Percentiles rank a stretch among this genome's conserved stretches.
Evolutionary conservation across 1,139 yeast genomes (phyloP).

Genomic region (Suhomyces bokatorum): DNA sequence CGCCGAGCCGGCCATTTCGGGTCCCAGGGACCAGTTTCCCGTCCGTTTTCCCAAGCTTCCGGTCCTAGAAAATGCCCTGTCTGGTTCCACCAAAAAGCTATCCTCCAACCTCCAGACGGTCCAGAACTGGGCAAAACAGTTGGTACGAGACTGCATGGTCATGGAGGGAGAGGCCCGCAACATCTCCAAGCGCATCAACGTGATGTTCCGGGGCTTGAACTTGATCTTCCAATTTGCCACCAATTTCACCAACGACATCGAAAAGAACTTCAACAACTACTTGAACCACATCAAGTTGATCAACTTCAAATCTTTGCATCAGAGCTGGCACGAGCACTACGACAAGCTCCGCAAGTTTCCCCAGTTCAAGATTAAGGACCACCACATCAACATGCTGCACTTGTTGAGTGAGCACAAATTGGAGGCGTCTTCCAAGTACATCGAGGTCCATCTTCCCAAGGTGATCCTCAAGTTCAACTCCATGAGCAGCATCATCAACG

Average conservation of each 20-base stretch:
- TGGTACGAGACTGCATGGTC: slow-evolving; percentile 22
- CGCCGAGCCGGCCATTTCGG: slow-evolving; percentile 4
- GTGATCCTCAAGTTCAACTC: slow-evolving; percentile 41
- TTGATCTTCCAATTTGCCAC: slow-evolving; percentile 61
- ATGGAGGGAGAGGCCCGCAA: slow-evolving; percentile 24
- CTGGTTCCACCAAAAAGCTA: slow-evolving; percentile 17
- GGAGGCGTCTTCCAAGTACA: slow-evolving; percentile 24
- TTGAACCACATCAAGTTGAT: slow-evolving; percentile 49
- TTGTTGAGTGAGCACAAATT: slow-evolving; percentile 30
- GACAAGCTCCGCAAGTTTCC: slow-evolving; percentile 41
- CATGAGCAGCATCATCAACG: slow-evolving; percentile 33
- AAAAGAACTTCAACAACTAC: slow-evolving; percentile 52
- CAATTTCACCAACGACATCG: slow-evolving; percentile 50
- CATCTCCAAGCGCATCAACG: slow-evolving; percentile 33
- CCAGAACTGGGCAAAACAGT: slow-evolving; percentile 31
- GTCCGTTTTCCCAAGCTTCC: slow-evolving; percentile 14
- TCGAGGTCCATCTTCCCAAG: slow-evolving; percentile 31
- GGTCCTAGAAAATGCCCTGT: not conserved
- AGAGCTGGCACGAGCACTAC: slow-evolving; percentile 51
- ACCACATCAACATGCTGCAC: slow-evolving; percentile 22
- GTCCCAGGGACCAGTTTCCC: slow-evolving; percentile 1
- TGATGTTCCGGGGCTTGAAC: slow-evolving; percentile 52
- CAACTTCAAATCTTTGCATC: slow-evolving; percentile 46
- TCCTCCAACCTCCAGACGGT: slow-evolving; percentile 26
- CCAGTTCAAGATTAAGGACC: slow-evolving; percentile 21